Evolutionary conservation across 257 asterid species (phyloP).

Genomic region (Solanum neorickii): DNA sequence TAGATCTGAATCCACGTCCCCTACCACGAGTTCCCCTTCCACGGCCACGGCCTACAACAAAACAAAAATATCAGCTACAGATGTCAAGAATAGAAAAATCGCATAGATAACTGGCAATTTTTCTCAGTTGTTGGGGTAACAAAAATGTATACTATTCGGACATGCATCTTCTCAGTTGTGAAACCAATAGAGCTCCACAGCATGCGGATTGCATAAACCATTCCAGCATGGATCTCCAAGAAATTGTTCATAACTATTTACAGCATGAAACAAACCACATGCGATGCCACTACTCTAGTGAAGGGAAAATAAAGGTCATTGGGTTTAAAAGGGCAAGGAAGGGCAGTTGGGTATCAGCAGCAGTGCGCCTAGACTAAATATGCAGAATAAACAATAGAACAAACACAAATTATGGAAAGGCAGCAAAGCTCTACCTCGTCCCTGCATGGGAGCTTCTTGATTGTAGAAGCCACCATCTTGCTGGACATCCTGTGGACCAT

Average conservation of each 20-base stretch:
- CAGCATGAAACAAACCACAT: neutral
- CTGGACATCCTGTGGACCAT: slow-evolving; percentile 41
- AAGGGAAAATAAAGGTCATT: neutral
- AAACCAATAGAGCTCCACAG: neutral
- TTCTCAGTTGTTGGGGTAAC: neutral
- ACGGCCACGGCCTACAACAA: slow-evolving; percentile 71
- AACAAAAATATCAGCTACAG: neutral
- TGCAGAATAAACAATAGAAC: neutral
- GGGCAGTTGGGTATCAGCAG: neutral
- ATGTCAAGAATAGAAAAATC: neutral
- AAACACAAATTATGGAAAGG: neutral
- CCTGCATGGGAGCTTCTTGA: slow-evolving; percentile 50
- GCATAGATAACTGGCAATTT: neutral
- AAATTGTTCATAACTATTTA: neutral
- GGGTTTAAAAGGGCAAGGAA: neutral
- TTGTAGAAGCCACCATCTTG: slow-evolving; percentile 53
- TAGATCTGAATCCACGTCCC: slow-evolving; percentile 65
- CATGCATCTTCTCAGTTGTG: neutral
- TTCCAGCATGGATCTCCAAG: neutral
- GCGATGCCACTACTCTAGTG: neutral
- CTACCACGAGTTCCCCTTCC: slow-evolving; percentile 68
- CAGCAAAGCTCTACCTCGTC: slow-evolving; percentile 24
- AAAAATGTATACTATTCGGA: neutral
- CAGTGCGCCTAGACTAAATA: neutral
- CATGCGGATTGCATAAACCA: neutral